Percentiles rank a stretch among this genome's conserved stretches.
phyloP scores from a whole-genome alignment of 768 basidiomycete species.

The Collybia mongolica region DNA sequence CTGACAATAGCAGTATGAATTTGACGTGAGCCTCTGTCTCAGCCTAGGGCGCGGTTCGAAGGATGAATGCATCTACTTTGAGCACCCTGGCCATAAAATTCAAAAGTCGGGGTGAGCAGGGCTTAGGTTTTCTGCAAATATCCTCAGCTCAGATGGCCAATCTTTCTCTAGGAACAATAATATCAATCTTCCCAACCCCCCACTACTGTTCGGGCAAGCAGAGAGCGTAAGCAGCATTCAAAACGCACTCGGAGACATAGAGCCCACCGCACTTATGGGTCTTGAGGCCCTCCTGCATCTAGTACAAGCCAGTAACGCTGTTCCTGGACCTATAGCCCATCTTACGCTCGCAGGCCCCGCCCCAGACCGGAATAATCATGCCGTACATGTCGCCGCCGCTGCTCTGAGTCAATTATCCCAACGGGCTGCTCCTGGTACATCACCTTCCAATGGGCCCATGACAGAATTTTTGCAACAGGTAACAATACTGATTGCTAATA shows the following conservation, averaged over 20 bases:
- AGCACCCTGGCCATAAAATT: neutral
- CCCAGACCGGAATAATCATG: neutral
- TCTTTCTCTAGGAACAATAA: neutral
- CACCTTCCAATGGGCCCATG: neutral
- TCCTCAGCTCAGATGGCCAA: neutral
- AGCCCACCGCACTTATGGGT: constrained; percentile 9
- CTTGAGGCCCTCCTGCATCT: constrained; percentile 12
- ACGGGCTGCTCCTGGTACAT: constrained; percentile 1
- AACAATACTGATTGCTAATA: neutral
- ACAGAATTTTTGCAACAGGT: constrained; percentile 10
- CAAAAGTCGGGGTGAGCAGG: constrained; percentile 1
- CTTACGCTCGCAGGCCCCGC: neutral
- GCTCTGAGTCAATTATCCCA: constrained; percentile 12
- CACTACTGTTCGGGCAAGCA: neutral
- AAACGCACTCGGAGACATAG: constrained; percentile 1
- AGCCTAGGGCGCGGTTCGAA: constrained; percentile 6
- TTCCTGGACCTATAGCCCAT: neutral
- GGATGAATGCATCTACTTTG: constrained; percentile 7
- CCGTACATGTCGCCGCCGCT: constrained; percentile 7
- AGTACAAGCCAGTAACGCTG: constrained; percentile 11
- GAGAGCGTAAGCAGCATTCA: neutral
- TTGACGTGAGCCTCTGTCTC: neutral
- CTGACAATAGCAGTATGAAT: neutral
- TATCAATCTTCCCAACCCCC: too few species aligned
- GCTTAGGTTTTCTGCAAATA: neutral